Base-by-base conservation (phyloP, 768 basidiomycete genomes). In the Boletus reticulatus region DNA sequence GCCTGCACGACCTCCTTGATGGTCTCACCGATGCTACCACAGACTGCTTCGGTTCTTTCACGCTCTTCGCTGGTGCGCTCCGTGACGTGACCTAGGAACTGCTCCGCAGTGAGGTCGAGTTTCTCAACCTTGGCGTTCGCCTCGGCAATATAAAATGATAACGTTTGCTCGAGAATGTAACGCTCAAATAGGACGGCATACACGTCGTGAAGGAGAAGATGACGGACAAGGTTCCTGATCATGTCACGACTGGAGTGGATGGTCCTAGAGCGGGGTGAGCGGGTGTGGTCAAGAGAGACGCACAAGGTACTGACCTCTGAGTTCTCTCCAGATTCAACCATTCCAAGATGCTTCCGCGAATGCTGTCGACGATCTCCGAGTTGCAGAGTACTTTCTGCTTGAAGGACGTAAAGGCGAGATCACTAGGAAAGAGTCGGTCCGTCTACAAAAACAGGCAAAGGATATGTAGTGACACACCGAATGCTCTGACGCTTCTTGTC, bases 291-390 rank as follows among this genome's bases (percentile, higher is more conserved):
- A n/a, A 32, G 36, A 19, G 59, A 63, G 50, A 53, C 13, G 13
- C 14, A 50, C 6, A 9, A 6, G 5, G 20, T n/a, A 24, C 52
- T 1, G 19, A 74, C 79, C 73, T 69, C 19, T 74, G 66, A 11
- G 73, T 68, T 51, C 88, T 77, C 65, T 89, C 89, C 65, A 67
- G 78, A 8, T 72, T 63, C 11, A 84, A 63, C 84, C 88, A 87
- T 14, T 73, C 65, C 27, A 67, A 56, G 2, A 90, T 67, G 24
- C 80, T 77, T 1, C 59, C 58, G 16, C 75, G 77, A 20, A 89
- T 68, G 17, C 69, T 74, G 0, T 73, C 61, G 4, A 76, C 70
- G 10, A 89, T 74, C 5, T 60, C 53, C 0, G 71, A 67, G 58
- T 81, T 77, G 13, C 74, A 75, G 41, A 91, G 81, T 34, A 91